Conservation (phyloP, 2,329 filamentous ascomycete species). For the Aspergillus spinulosporus region DNA sequence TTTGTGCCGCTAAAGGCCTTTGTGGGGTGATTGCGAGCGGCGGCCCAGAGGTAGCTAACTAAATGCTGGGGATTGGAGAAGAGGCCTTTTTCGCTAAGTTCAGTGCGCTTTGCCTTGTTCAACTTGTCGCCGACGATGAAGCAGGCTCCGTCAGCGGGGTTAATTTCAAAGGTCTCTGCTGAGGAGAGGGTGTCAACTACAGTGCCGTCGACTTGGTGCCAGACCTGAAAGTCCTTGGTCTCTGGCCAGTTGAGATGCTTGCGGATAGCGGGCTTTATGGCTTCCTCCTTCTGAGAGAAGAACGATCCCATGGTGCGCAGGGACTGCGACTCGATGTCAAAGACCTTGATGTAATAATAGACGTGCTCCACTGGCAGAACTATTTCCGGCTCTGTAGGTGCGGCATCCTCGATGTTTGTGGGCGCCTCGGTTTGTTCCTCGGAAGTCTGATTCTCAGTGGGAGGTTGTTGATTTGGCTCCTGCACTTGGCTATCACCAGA, state of each 20-base stretch:
- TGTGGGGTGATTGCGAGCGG: constrained; percentile 48
- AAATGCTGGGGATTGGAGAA: constrained; percentile 43
- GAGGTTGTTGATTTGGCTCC: constrained; percentile 9
- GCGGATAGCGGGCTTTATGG: constrained; percentile 44
- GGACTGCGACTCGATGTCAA: constrained; percentile 51
- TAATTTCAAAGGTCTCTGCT: constrained; percentile 37
- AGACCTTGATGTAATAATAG: constrained; percentile 54
- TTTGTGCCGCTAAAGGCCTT: constrained; percentile 48
- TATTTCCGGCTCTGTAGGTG: constrained; percentile 22
- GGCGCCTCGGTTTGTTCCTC: constrained; percentile 12
- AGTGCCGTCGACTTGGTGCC: constrained; percentile 44
- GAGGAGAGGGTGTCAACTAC: constrained; percentile 37
- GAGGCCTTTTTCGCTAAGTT: constrained; percentile 35
- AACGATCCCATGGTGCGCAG: constrained; percentile 44
- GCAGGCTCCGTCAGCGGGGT: constrained; percentile 40
- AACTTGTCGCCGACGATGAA: constrained; percentile 46
- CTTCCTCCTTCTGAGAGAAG: constrained; percentile 42
- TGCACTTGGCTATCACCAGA: constrained; percentile 1
- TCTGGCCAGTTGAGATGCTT: constrained; percentile 39
- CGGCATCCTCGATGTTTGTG: constrained; percentile 3
- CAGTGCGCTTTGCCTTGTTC: constrained; percentile 36
- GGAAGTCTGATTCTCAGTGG: constrained; percentile 17
- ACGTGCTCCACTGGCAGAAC: constrained; percentile 37
- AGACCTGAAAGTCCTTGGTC: constrained; percentile 45
- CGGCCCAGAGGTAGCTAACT: constrained; percentile 47